These are phyloP conservation scores for Lachnellula willkommii DNA, from an alignment of 2,329 filamentous ascomycete genomes.

Conservation along the genomic window DNA sequence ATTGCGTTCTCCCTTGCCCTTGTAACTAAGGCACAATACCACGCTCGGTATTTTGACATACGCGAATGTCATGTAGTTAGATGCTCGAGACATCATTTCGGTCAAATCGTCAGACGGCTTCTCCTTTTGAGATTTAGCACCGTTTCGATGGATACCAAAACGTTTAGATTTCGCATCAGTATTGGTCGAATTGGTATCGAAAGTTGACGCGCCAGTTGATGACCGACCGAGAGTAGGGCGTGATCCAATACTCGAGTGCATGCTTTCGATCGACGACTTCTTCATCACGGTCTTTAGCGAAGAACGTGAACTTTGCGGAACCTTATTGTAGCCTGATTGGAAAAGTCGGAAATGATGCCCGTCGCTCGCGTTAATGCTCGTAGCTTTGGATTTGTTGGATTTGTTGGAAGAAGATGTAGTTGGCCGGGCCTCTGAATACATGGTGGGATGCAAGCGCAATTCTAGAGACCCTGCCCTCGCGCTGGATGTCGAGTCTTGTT, in stretches of 20 bases:
- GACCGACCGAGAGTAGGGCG: constrained; percentile 25
- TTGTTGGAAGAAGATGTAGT: constrained; percentile 20
- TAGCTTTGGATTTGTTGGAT: constrained; percentile 23
- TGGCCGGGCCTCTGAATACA: constrained; percentile 50
- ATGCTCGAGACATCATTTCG: constrained; percentile 93
- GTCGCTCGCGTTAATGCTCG: constrained; percentile 28
- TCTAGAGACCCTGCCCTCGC: constrained; percentile 71
- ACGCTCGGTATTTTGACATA: constrained; percentile 94
- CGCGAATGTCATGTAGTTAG: constrained; percentile 94
- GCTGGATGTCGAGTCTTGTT: constrained; percentile 46
- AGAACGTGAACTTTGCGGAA: constrained; percentile 16
- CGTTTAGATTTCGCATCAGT: constrained; percentile 38
- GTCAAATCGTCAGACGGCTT: constrained; percentile 81
- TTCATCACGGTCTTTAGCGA: constrained; percentile 23
- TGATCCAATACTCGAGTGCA: constrained; percentile 22
- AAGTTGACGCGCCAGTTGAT: constrained; percentile 19
- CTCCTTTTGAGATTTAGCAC: constrained; percentile 50
- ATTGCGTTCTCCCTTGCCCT: constrained; percentile 91
- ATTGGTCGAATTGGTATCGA: constrained; percentile 24
- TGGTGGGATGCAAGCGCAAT: constrained; percentile 74
- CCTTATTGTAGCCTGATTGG: constrained; percentile 34
- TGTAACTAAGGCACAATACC: constrained; percentile 92
- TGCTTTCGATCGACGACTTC: constrained; percentile 30
- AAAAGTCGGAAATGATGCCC: constrained; percentile 39
- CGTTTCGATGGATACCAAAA: constrained; percentile 47